Conservation (phyloP, 495 filamentous ascomycete species). For the Podospora fimiseda region DNA sequence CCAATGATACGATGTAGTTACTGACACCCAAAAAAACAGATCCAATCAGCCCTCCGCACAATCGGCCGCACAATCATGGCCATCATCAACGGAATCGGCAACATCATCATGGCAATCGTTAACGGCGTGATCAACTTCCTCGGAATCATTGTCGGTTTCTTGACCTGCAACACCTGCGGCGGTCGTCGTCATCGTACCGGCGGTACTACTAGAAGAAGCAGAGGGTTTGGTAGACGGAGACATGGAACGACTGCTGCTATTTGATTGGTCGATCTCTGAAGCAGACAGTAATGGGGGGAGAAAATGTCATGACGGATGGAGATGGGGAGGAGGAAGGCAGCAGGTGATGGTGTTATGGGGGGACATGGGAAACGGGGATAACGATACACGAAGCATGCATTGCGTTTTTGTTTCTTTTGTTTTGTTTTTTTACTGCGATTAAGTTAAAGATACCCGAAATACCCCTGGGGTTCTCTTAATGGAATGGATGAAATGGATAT, state of each 20-base stretch:
- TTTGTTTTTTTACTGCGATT: background rate
- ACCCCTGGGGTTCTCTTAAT: background rate
- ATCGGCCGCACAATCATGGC: slow-evolving; percentile 81
- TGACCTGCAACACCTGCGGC: slow-evolving; percentile 65
- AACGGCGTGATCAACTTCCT: slow-evolving; percentile 67
- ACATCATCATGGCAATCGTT: slow-evolving; percentile 76
- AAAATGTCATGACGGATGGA: background rate
- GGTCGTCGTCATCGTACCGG: slow-evolving; percentile 22
- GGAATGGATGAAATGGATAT: background rate
- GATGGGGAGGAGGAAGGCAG: background rate
- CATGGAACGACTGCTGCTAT: slow-evolving; percentile 20
- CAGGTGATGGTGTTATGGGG: background rate
- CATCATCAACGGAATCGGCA: slow-evolving; percentile 65
- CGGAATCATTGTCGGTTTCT: slow-evolving; percentile 76
- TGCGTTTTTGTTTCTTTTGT: background rate
- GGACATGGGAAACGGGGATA: background rate
- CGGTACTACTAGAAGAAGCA: slow-evolving; percentile 8
- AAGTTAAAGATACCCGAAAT: slow-evolving; percentile 7
- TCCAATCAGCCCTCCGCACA: slow-evolving; percentile 68
- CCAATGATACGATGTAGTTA: no score
- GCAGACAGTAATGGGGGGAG: background rate
- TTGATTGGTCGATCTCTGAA: slow-evolving; percentile 1
- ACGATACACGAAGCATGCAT: background rate
- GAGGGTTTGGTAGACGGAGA: slow-evolving; percentile 23
- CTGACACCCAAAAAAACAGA: slow-evolving; percentile 44